A percentile compares a stretch with the other conserved stretches of the same genome.
phyloP scores from a whole-genome alignment of 768 basidiomycete genomes.

The Leucocoprinus sp. region DNA sequence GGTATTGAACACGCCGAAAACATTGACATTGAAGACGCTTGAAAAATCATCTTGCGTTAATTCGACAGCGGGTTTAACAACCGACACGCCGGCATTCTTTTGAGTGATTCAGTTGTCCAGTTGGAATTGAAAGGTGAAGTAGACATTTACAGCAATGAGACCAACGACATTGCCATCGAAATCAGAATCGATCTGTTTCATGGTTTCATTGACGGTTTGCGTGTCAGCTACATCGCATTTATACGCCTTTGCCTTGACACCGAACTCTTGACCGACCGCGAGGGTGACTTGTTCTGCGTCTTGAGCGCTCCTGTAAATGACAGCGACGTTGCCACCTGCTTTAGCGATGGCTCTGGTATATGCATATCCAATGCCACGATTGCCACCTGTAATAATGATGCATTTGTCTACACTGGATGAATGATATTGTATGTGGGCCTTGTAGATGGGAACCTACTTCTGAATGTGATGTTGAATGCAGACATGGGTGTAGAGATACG shows the following conservation, averaged over 20 bases:
- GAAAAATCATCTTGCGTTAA: conserved; percentile 47
- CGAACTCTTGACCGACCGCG: conserved; percentile 38
- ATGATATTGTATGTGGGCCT: background rate
- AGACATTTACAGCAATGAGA: conserved; percentile 41
- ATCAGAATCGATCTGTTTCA: conserved; percentile 41
- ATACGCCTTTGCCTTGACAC: conserved; percentile 44
- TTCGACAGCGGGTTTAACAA: conserved; percentile 54
- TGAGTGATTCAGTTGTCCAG: background rate
- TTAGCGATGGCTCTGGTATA: conserved; percentile 44
- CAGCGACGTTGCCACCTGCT: conserved; percentile 50
- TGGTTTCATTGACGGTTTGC: conserved; percentile 32
- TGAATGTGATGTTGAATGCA: conserved; percentile 5
- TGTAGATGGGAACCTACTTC: background rate
- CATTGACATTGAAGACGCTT: conserved; percentile 49
- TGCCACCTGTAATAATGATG: conserved; percentile 55
- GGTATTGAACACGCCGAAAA: conserved; percentile 60
- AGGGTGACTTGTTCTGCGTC: conserved; percentile 41
- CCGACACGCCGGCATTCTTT: conserved; percentile 56
- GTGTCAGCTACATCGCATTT: conserved; percentile 52
- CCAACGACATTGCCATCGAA: conserved; percentile 37
- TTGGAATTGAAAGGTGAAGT: conserved; percentile 1
- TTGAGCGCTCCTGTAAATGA: conserved; percentile 50
- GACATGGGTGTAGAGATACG: background rate
- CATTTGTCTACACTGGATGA: conserved; percentile 27
- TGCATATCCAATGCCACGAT: conserved; percentile 52